A percentile compares a stretch with the other conserved stretches of the same genome.
Evolutionary conservation across 805 yeast species (phyloP).

Genomic region (Pichia manshurica): DNA sequence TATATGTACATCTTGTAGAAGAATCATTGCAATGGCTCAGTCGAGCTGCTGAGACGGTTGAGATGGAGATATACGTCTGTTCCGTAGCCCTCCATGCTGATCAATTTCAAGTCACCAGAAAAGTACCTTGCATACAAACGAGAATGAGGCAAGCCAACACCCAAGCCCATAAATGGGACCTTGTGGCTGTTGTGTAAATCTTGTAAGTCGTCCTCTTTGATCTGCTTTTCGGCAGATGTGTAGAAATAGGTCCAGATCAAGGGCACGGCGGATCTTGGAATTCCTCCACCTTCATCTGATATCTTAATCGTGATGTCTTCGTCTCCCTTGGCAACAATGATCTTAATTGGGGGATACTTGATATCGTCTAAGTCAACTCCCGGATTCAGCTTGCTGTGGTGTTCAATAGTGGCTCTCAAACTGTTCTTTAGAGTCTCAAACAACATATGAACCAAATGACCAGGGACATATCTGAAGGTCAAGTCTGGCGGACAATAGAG

Average conservation of each 20-base stretch:
- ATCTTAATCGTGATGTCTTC: conserved; percentile 89
- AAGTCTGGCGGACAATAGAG: conserved; percentile 71
- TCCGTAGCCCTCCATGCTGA: conserved; percentile 91
- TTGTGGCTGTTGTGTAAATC: conserved; percentile 31
- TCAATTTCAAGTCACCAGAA: conserved; percentile 83
- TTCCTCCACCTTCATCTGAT: conserved; percentile 93
- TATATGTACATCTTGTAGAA: too few species aligned
- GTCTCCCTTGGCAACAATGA: conserved; percentile 80
- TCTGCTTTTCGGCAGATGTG: conserved; percentile 76
- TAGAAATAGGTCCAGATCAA: conserved; percentile 87
- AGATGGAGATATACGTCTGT: conserved; percentile 87
- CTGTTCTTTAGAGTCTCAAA: conserved; percentile 86
- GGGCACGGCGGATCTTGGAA: conserved; percentile 77
- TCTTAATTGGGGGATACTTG: conserved; percentile 75
- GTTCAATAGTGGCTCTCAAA: conserved; percentile 82
- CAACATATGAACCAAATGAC: conserved; percentile 85
- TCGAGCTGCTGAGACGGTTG: conserved; percentile 66
- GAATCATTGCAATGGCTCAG: conserved; percentile 56
- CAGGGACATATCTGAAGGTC: conserved; percentile 87
- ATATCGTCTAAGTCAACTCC: conserved; percentile 51
- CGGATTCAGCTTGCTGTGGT: conserved; percentile 54
- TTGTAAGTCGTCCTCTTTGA: conserved; percentile 29
- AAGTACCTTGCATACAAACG: conserved; percentile 83
- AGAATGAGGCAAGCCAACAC: conserved; percentile 85
- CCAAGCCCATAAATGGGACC: conserved; percentile 94